Base-by-base conservation (phyloP, 164 flowering plant genomes). In the Vitis rupestris region DNA sequence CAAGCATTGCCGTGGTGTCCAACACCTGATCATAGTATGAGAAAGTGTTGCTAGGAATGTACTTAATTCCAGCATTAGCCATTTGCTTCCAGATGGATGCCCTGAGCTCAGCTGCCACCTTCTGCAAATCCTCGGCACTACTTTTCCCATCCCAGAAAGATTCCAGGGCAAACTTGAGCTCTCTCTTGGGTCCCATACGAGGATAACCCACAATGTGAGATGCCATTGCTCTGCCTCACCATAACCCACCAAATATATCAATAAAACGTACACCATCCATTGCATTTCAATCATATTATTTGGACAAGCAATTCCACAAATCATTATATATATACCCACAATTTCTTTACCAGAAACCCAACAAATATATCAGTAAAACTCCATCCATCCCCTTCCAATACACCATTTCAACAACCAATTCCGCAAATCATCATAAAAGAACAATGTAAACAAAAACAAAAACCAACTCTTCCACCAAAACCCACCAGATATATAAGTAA, bases 101-200 rank as follows among this genome's bases (percentile, higher is more conserved):
- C 71, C 94, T 85, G 54, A 91, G 88, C 66, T 88, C 90, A 2
- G 86, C 79, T 0, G 91, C 79, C 68, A 88, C 97, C 87, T 86
- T 89, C 65, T 85, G 72, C 86, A 91, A 75, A 51, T 88, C 92
- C 66, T 89, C 89, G 11, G 88, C 87, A 48, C 77, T 82, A 81
- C 85, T 91, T 85, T 89, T 91, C 29, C 85, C 86, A 87, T 91
- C 97, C 97, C 97, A 91, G 79, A 89, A 91, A 9, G 94, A 86
- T 73, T 91, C 97, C 80, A 91, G 76, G 9, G 97, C 97, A 70
- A 91, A 91, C 73, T 89, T 91, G 64, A 91, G 88, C 90, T 91
- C 97, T 76, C 94, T 91, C 87, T 91, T 87, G 23, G 97, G 94
- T 49, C 97, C 97, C 88, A 91, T 88, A 66, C 97, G 92, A 50